Base-by-base conservation (phyloP, 768 basidiomycete genomes). In the Rhodosporidiobolus sp. region DNA sequence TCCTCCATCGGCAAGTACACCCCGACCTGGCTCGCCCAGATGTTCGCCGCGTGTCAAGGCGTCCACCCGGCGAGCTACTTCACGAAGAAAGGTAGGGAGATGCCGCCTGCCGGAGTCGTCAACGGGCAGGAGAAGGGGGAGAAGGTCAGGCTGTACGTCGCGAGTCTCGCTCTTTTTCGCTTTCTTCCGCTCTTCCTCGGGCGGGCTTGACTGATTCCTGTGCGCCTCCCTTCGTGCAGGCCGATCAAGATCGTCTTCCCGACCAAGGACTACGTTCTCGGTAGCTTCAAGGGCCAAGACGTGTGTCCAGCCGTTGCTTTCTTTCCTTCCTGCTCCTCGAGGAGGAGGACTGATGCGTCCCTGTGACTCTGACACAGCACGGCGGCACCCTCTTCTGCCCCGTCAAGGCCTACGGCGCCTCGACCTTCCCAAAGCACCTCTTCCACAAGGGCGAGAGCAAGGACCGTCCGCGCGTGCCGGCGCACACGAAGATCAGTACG, bases 171-270 rank as follows among this genome's bases (percentile, higher is more conserved):
- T n/a, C n/a, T n/a, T n/a, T n/a, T n/a, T n/a, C n/a, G n/a, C n/a
- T n/a, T n/a, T n/a, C n/a, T n/a, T n/a, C n/a, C n/a, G n/a, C n/a
- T n/a, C n/a, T n/a, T n/a, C n/a, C n/a, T n/a, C n/a, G n/a, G n/a
- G n/a, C n/a, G n/a, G n/a, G n/a, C n/a, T n/a, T n/a, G n/a, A n/a
- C n/a, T n/a, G n/a, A n/a, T n/a, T n/a, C n/a, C n/a, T n/a, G n/a
- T n/a, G n/a, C n/a, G n/a, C n/a, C n/a, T n/a, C n/a, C n/a, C n/a
- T n/a, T n/a, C n/a, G n/a, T n/a, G n/a, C n/a, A n/a, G n/a, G n/a
- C 71, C 75, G 9, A 55, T 76, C 69, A 76, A 71, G 65, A 54
- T 76, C 38, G 45, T 69, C 8, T 73, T 67, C 54, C 75, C 71
- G n/a, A 76, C 75, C 1, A 19, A 73, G 17, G 58, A 46, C 20